Percentiles rank a stretch among this genome's conserved stretches.
These are phyloP conservation scores for Oenanthe sinensis DNA, from an alignment of 129 eudicot species.

Conservation along the genomic window DNA sequence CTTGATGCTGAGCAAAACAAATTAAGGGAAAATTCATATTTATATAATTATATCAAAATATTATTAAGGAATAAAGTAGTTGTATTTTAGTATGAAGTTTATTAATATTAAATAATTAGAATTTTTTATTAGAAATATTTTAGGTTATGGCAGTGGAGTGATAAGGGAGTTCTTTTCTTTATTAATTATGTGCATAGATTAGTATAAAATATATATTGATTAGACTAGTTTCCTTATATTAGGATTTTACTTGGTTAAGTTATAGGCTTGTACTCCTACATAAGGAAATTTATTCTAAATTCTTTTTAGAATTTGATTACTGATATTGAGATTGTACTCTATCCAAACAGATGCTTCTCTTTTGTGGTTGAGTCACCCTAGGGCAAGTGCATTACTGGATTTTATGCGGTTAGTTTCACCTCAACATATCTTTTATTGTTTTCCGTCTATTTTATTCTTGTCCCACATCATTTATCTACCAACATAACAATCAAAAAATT, in stretches of 20 bases:
- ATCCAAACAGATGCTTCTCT: background rate
- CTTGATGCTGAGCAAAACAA: background rate
- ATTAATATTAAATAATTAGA: background rate
- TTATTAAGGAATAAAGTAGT: background rate
- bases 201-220: background rate
- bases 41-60: background rate
- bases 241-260: background rate
- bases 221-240: background rate
- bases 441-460: background rate
- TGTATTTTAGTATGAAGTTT: background rate
- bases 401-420: background rate
- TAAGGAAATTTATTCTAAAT: background rate
- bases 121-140: background rate
- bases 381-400: background rate
- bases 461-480: background rate
- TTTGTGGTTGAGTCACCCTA: background rate
- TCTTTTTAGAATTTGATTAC: background rate
- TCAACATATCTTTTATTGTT: background rate
- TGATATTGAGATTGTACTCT: background rate
- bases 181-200: background rate
- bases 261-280: background rate
- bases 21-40: background rate
- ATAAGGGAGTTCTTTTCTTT: background rate
- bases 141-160: background rate
- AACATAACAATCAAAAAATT: background rate